Evolutionary conservation across 2,329 filamentous ascomycete species (phyloP).

Genomic region (Colletotrichum chlorophyti): DNA sequence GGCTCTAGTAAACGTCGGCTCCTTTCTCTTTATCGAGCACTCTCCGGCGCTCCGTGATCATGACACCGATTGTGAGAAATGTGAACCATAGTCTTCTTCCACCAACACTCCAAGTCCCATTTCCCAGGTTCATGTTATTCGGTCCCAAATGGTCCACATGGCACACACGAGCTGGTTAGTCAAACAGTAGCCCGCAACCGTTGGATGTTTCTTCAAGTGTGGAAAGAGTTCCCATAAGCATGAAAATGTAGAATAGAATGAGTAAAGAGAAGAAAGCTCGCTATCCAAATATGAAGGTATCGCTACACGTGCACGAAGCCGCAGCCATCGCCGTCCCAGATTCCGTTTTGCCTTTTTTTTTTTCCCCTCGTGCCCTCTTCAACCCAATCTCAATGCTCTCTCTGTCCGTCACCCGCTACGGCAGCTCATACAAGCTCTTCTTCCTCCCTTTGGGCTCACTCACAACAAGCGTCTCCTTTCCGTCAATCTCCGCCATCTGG

Average conservation of each 20-base stretch:
- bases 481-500: slow-evolving; percentile 25
- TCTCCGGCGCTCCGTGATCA: too few relatives aligned
- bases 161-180: too few relatives aligned
- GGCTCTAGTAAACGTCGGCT: not conserved
- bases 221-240: slow-evolving; percentile 13
- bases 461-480: slow-evolving; percentile 15
- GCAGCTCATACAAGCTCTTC: slow-evolving; percentile 25
- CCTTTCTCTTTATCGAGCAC: too few relatives aligned
- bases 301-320: not conserved
- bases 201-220: not conserved
- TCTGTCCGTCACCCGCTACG: not conserved
- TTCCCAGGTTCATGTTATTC: too few relatives aligned
- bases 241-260: not conserved
- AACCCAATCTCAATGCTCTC: not conserved
- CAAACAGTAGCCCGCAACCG: too few relatives aligned
- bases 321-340: not conserved
- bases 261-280: not conserved
- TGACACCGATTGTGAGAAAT: too few relatives aligned
- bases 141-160: too few relatives aligned
- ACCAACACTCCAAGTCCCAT: too few relatives aligned
- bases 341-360: not conserved
- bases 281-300: slow-evolving; percentile 14
- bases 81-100: too few relatives aligned
- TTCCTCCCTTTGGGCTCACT: slow-evolving; percentile 3
- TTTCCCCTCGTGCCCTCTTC: not conserved